Conservation (phyloP, 1,139 yeast species). For the Yamadazyma aaseri region DNA sequence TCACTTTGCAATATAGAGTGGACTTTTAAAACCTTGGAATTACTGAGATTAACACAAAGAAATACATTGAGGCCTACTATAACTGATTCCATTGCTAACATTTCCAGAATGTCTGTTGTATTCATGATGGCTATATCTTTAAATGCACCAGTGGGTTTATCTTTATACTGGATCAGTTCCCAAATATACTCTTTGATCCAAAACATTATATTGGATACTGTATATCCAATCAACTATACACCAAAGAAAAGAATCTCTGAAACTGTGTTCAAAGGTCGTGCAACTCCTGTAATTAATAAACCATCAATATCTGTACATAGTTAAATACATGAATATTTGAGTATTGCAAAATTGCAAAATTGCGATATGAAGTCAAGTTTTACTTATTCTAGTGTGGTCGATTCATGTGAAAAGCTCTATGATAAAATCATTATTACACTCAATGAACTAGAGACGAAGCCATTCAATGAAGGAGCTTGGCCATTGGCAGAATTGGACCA, state of each 20-base stretch:
- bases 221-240: conserved; percentile 57
- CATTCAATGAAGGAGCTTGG: conserved; percentile 21
- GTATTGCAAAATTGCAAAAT: no score
- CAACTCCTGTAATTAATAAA: background rate
- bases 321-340: no score
- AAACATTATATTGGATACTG: conserved; percentile 67
- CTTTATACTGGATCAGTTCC: conserved; percentile 85
- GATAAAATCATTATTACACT: conserved; percentile 4
- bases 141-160: conserved; percentile 81
- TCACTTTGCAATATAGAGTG: conserved; percentile 81
- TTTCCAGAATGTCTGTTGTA: conserved; percentile 73
- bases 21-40: conserved; percentile 55
- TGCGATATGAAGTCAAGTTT: no score
- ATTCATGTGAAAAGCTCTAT: background rate
- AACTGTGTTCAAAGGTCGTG: background rate
- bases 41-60: conserved; percentile 41
- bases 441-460: conserved; percentile 9
- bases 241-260: conserved; percentile 29
- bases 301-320: background rate
- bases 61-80: conserved; percentile 54
- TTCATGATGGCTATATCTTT: conserved; percentile 81
- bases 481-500: conserved; percentile 33
- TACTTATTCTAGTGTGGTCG: no score
- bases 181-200: conserved; percentile 74
- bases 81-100: conserved; percentile 57